These are phyloP conservation scores for Ilyonectria destructans DNA, from an alignment of 2,329 filamentous ascomycete genomes.

Conservation along the genomic window DNA sequence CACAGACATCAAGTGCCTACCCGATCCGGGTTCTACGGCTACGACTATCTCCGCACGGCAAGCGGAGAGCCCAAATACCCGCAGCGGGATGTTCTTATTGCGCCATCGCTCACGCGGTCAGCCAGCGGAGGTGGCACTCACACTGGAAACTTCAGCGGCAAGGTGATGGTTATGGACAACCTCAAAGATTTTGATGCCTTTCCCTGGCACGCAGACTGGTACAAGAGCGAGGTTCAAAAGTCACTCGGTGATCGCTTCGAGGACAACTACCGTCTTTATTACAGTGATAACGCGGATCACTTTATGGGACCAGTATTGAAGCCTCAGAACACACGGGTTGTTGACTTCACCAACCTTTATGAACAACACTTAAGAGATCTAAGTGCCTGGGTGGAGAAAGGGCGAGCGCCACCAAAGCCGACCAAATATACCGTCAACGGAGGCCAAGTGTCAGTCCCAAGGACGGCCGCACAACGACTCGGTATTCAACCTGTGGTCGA, in stretches of 20 bases:
- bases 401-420: too few species aligned
- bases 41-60: too few species aligned
- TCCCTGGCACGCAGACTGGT: not conserved
- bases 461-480: too few species aligned
- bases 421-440: too few species aligned
- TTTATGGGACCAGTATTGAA: too few species aligned
- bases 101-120: not conserved
- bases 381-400: too few species aligned
- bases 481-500: too few species aligned
- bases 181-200: not conserved
- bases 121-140: not conserved
- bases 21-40: conserved; percentile 18
- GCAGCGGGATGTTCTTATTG: not conserved
- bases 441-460: too few species aligned
- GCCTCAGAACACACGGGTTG: too few species aligned
- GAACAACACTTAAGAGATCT: too few species aligned
- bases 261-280: not conserved
- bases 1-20: conserved; percentile 39
- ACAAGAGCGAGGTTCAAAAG: not conserved
- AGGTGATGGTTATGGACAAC: not conserved
- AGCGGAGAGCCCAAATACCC: not conserved
- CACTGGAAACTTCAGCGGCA: not conserved
- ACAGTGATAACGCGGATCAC: not conserved
- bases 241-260: not conserved
- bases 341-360: too few species aligned